Evolutionary conservation across 306 rosid species (phyloP), one percentile per base, ranked within the genome.

Genomic region (Aeschynomene evenia): DNA sequence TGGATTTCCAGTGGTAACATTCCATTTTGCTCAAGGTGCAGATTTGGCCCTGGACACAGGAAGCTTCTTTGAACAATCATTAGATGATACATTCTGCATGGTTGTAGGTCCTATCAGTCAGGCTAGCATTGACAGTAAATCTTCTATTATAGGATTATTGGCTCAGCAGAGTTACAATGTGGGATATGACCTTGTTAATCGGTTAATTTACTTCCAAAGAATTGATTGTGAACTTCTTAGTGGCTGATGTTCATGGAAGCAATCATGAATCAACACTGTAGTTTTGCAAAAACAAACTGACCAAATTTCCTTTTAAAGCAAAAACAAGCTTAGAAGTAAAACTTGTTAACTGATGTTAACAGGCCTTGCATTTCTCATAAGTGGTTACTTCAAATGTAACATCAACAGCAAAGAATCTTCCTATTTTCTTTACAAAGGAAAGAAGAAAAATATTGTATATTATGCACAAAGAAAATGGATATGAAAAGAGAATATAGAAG

Each of bases 161-260:
- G 86, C 80, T 2, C 86, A 78, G 23, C 82, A 84, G 16, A 68
- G 49, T 68, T 84, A 84, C 34, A 81, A 81, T 39, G 66, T 84
- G n/a, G 85, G 73, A 34, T 81, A 71, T 75, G 78, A 84, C 48
- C 58, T 81, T 0, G 40, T 6, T n/a, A 60, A 50, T 34, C 5
- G 36, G 6, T 2, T n/a, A 6, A 39, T 81, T 56, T 81, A 75
- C 48, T 67, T 84, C 18, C 83, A 81, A 54, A 48, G 77, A 28
- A 81, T 81, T 62, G 82, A 84, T 14, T 81, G 85, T 75, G 31
- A 34, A 40, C 85, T 84, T 51, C 73, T 81, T 40, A 46, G 63
- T 55, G 76, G 63, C 16, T 79, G 64, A 74, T 43, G 15, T 16
- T 65, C 15, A 60, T 54, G n/a, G 33, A 33, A 11, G 23, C 12